A percentile compares a stretch with the other conserved stretches of the same genome.
These are phyloP conservation scores for Nannochloris sp. DNA, from an alignment of 139 green algal genomes.

Conservation along the genomic window DNA sequence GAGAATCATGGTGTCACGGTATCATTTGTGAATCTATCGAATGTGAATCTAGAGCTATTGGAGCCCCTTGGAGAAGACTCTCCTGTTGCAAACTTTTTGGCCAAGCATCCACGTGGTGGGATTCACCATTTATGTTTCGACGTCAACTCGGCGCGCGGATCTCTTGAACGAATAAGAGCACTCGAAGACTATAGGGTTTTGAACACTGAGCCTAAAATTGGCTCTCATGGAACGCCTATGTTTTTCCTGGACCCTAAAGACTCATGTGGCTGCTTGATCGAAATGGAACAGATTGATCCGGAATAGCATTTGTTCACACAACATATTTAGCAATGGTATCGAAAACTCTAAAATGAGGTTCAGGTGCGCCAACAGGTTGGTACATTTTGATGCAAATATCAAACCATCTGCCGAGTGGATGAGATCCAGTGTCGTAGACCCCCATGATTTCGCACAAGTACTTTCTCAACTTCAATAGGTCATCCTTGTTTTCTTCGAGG, in stretches of 20 bases:
- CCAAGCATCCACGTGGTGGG: conserved; percentile 41
- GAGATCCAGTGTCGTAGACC: background rate
- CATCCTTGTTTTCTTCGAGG: background rate
- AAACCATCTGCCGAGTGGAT: background rate
- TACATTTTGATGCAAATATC: background rate
- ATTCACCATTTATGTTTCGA: conserved; percentile 62
- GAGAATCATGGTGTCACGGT: conserved; percentile 50
- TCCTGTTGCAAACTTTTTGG: conserved; percentile 44
- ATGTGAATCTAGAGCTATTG: conserved; percentile 54
- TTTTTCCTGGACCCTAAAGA: conserved; percentile 56
- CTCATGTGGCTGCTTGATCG: conserved; percentile 44
- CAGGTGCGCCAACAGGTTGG: background rate
- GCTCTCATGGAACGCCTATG: conserved; percentile 50
- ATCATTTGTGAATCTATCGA: conserved; percentile 52
- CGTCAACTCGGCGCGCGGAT: conserved; percentile 20
- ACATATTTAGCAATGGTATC: background rate
- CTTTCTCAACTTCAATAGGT: too few relatives aligned
- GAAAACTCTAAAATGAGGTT: background rate
- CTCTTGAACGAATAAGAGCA: conserved; percentile 13
- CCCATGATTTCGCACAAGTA: too few relatives aligned
- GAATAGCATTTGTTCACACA: too few relatives aligned
- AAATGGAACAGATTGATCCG: conserved; percentile 47
- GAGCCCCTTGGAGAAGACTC: conserved; percentile 44
- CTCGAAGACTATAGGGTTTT: conserved; percentile 16
- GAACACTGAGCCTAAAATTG: conserved; percentile 37